phyloP scores from a whole-genome alignment of 2,329 filamentous ascomycete species.

The Tolypocladium tundrense region DNA sequence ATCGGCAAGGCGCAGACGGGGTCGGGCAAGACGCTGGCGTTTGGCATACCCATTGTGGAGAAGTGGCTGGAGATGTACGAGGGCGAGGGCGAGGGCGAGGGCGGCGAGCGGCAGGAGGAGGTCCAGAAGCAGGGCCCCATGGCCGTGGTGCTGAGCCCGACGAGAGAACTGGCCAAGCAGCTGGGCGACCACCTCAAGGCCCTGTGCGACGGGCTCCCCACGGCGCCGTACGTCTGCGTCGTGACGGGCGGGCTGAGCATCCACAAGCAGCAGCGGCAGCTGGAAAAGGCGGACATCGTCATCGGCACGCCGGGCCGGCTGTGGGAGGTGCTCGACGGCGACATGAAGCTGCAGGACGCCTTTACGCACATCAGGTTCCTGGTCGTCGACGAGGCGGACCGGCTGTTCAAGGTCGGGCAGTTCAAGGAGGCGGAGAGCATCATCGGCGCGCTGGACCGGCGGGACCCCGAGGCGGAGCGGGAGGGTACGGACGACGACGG shows the following conservation, averaged over 20 bases:
- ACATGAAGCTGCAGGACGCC: conserved; percentile 55
- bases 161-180: conserved; percentile 88
- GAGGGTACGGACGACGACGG: conserved; percentile 39
- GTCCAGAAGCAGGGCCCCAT: conserved; percentile 40
- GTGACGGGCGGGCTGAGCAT: conserved; percentile 87
- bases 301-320: conserved; percentile 84
- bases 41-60: conserved; percentile 87
- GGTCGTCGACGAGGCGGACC: conserved; percentile 89
- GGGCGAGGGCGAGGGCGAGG: conserved; percentile 18
- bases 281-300: conserved; percentile 82
- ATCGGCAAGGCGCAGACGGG: conserved; percentile 95
- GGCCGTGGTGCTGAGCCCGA: conserved; percentile 80
- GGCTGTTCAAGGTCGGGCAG: conserved; percentile 81
- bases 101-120: conserved; percentile 18
- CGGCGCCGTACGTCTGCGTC: conserved; percentile 66
- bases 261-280: conserved; percentile 84
- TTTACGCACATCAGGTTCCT: conserved; percentile 71
- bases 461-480: conserved; percentile 49
- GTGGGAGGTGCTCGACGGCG: conserved; percentile 85
- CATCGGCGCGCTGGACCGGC: conserved; percentile 64
- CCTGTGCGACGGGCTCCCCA: conserved; percentile 53
- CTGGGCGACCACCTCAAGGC: conserved; percentile 71
- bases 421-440: conserved; percentile 94
- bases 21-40: conserved; percentile 92
- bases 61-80: conserved; percentile 52